phyloP scores from a whole-genome alignment of 1,284 basidiomycete species.

The Rhodotorula sp. region DNA sequence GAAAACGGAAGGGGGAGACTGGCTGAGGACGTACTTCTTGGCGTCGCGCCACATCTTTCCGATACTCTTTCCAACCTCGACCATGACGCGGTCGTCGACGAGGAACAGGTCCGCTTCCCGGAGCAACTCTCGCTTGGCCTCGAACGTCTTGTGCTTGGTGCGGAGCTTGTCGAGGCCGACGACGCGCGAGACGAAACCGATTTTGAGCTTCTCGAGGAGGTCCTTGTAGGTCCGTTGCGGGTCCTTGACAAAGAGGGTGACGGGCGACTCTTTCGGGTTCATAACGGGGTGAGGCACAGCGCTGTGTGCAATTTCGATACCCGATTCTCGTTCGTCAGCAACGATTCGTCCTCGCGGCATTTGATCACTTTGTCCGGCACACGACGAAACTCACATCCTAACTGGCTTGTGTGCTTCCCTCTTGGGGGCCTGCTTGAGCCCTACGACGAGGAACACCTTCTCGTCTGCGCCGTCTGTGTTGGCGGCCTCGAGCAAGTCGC shows the following conservation, averaged over 20 bases:
- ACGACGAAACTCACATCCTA: constrained; percentile 64
- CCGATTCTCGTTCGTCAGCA: neutral
- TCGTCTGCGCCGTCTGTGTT: constrained; percentile 50
- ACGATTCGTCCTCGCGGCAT: neutral
- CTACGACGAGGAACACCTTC: constrained; percentile 78
- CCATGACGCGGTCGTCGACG: constrained; percentile 84
- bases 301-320: constrained; percentile 51
- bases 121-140: constrained; percentile 78
- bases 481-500: constrained; percentile 70
- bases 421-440: constrained; percentile 67
- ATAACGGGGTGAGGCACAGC: constrained; percentile 76
- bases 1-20: neutral
- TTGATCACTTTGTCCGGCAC: neutral
- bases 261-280: constrained; percentile 70
- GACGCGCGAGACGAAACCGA: constrained; percentile 88
- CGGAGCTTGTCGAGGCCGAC: constrained; percentile 85
- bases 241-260: constrained; percentile 92
- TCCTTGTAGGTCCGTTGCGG: constrained; percentile 96
- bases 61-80: constrained; percentile 79
- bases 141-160: constrained; percentile 90
- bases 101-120: constrained; percentile 90
- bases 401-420: constrained; percentile 73
- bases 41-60: constrained; percentile 90
- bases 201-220: constrained; percentile 68
- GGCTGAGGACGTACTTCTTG: constrained; percentile 69